Evolutionary conservation across 495 filamentous ascomycete genomes (phyloP).

Genomic region (Umbilicaria muhlenbergii): DNA sequence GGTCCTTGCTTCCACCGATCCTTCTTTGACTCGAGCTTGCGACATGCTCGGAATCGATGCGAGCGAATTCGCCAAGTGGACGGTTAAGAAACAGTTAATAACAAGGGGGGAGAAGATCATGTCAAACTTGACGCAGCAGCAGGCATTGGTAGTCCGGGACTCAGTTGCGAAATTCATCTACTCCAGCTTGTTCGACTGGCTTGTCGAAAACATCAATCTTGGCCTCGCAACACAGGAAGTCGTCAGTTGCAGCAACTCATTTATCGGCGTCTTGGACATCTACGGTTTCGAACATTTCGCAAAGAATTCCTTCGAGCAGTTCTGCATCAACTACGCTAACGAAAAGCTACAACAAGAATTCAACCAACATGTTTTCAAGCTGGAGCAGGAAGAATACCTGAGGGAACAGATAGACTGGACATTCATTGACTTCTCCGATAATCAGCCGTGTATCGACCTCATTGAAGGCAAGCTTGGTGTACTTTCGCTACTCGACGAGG

Average conservation of each 20-base stretch:
- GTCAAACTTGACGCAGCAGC: conserved; percentile 86
- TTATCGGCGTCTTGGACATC: conserved; percentile 98
- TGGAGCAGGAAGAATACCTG: conserved; percentile 97
- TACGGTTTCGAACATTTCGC: conserved; percentile 99
- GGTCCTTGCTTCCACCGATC: conserved; percentile 62
- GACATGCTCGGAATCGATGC: conserved; percentile 77
- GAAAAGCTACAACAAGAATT: conserved; percentile 99
- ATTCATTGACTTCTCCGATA: conserved; percentile 99
- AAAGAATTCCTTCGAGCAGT: conserved; percentile 99
- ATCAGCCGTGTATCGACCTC: conserved; percentile 98
- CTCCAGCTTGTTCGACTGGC: conserved; percentile 96
- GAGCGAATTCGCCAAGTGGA: conserved; percentile 92
- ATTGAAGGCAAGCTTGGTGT: conserved; percentile 96
- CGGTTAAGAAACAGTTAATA: conserved; percentile 95
- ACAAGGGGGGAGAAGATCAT: conserved; percentile 96
- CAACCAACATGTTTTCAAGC: conserved; percentile 99
- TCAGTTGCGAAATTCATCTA: conserved; percentile 99
- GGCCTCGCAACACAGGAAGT: conserved; percentile 85
- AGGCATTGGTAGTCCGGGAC: conserved; percentile 87
- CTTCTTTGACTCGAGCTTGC: conserved; percentile 67
- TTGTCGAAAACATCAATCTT: conserved; percentile 87
- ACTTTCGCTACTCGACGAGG: conserved; percentile 84
- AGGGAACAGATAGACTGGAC: conserved; percentile 97
- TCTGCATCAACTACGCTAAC: conserved; percentile 99
- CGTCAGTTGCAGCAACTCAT: conserved; percentile 64